Conservation (phyloP, 805 yeast genomes). For the Saturnispora bothae region DNA sequence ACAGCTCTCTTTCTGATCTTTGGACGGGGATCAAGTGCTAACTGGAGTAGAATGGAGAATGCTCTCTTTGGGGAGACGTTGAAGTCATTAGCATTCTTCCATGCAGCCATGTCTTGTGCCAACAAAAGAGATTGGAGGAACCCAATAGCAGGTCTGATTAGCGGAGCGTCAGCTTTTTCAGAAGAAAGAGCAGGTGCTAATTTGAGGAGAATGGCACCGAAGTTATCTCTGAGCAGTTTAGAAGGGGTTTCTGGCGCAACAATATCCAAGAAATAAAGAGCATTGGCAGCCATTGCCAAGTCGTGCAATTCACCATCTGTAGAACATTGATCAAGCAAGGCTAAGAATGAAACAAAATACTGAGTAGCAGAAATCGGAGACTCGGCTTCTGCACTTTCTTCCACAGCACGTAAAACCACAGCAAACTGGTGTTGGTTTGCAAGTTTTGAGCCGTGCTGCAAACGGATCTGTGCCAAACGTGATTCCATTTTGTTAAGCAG, state of each 20-base stretch:
- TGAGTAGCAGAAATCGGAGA: conserved; percentile 68
- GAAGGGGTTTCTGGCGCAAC: conserved; percentile 67
- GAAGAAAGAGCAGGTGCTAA: conserved; percentile 72
- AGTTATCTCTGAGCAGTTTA: conserved; percentile 58
- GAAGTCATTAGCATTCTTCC: conserved; percentile 49
- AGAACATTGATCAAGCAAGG: conserved; percentile 69
- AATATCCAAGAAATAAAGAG: conserved; percentile 74
- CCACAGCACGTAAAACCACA: conserved; percentile 76
- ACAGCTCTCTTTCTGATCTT: conserved; percentile 92
- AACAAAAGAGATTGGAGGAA: conserved; percentile 67
- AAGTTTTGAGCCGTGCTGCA: conserved; percentile 66
- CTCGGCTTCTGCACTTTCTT: conserved; percentile 53
- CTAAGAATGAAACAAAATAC: conserved; percentile 74
- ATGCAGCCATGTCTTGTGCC: conserved; percentile 71
- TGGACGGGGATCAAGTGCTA: conserved; percentile 82
- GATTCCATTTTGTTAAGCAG: conserved; percentile 42
- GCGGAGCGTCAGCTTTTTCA: conserved; percentile 64
- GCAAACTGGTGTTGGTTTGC: conserved; percentile 84
- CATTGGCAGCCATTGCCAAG: conserved; percentile 54
- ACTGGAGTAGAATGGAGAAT: conserved; percentile 61
- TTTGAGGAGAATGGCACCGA: conserved; percentile 66
- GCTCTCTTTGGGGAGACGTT: conserved; percentile 73
- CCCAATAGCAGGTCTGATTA: conserved; percentile 76
- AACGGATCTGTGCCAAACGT: conserved; percentile 55
- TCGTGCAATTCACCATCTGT: conserved; percentile 45